These are phyloP conservation scores for Coelastrella sp. DNA, from an alignment of 139 green algal genomes.

Conservation along the genomic window DNA sequence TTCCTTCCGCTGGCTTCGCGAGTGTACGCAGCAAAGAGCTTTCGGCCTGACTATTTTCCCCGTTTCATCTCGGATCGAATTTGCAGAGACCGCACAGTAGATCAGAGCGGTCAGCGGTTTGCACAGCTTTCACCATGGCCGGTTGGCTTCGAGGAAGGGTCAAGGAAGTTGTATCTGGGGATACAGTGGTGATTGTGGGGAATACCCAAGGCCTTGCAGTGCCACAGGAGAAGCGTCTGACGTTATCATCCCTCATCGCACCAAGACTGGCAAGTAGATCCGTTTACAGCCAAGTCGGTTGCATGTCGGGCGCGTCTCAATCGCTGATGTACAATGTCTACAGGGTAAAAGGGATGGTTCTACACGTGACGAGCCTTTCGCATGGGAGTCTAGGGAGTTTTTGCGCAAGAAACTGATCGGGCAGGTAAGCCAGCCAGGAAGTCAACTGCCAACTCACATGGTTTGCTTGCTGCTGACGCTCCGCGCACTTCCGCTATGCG, in stretches of 20 bases:
- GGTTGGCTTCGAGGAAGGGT: slow-evolving; percentile 83
- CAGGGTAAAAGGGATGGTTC: slow-evolving; percentile 92
- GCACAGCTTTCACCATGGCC: not conserved
- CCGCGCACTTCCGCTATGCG: not conserved
- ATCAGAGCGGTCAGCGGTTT: not conserved
- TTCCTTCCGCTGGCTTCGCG: too few relatives aligned
- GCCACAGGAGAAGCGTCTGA: slow-evolving; percentile 94
- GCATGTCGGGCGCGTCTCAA: not conserved
- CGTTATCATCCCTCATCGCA: slow-evolving; percentile 87
- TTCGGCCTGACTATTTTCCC: too few relatives aligned
- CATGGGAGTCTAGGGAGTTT: slow-evolving; percentile 92
- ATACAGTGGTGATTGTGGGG: slow-evolving; percentile 88
- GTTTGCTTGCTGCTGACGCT: not conserved
- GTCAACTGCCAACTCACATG: not conserved
- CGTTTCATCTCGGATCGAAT: too few relatives aligned
- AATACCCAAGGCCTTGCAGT: slow-evolving; percentile 55
- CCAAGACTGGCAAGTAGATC: slow-evolving; percentile 83
- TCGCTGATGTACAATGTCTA: not conserved
- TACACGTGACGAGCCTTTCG: slow-evolving; percentile 93
- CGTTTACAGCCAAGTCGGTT: not conserved
- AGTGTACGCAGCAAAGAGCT: too few relatives aligned
- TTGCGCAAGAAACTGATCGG: slow-evolving; percentile 91
- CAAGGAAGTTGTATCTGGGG: slow-evolving; percentile 90
- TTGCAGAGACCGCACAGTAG: too few relatives aligned
- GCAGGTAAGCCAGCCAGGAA: slow-evolving; percentile 64